Percentiles rank a stretch among this genome's conserved stretches.
Evolutionary conservation across 1,139 yeast species (phyloP).

Genomic region (Magnusiomyces sp.): DNA sequence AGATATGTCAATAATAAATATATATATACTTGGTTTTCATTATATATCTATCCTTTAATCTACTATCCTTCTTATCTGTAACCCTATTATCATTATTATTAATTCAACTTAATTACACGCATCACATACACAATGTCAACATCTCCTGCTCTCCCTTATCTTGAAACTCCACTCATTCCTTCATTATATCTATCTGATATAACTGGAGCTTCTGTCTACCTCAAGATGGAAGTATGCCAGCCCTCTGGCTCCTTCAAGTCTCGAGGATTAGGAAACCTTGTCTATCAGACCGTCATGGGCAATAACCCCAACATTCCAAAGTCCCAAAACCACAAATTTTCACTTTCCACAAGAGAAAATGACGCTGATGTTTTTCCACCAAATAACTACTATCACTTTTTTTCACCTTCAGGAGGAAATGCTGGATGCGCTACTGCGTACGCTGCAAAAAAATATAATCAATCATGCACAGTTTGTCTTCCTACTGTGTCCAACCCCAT

Average conservation of each 20-base stretch:
- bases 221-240: conserved; percentile 57
- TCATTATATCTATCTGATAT: conserved; percentile 26
- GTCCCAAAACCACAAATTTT: background rate
- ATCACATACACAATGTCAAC: too few species aligned
- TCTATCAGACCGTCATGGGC: conserved; percentile 23
- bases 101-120: too few species aligned
- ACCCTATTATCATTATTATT: too few species aligned
- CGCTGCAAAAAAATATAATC: conserved; percentile 38
- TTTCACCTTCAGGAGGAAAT: conserved; percentile 71
- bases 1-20: too few species aligned
- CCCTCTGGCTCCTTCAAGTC: conserved; percentile 69
- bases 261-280: conserved; percentile 37
- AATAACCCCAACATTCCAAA: conserved; percentile 8
- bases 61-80: too few species aligned
- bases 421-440: conserved; percentile 72
- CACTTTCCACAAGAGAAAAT: conserved; percentile 4
- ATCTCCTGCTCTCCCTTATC: conserved; percentile 21
- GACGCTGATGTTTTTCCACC: too few species aligned
- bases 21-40: too few species aligned
- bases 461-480: conserved; percentile 56
- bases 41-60: too few species aligned
- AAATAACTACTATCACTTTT: conserved; percentile 39
- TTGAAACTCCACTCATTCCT: conserved; percentile 29
- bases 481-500: conserved; percentile 41
- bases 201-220: conserved; percentile 36